phyloP scores from a whole-genome alignment of 2,329 filamentous ascomycete species.

The Colletotrichum camelliae region DNA sequence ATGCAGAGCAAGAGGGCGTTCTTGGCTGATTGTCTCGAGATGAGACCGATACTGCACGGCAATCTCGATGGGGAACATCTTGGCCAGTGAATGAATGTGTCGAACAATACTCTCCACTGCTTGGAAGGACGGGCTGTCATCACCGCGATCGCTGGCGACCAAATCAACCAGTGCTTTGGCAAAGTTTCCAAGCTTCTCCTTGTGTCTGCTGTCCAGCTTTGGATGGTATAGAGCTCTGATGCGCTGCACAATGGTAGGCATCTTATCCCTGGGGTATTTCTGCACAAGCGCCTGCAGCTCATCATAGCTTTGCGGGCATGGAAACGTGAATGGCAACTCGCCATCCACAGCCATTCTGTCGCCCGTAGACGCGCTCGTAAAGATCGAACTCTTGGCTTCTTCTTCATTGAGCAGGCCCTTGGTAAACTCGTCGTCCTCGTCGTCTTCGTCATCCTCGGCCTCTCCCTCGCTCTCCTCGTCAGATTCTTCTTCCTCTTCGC shows the following conservation, averaged over 20 bases:
- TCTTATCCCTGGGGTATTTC: constrained; percentile 64
- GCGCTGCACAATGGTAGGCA: constrained; percentile 83
- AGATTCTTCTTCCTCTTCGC: constrained; percentile 58
- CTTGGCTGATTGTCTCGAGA: constrained; percentile 60
- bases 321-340: constrained; percentile 78
- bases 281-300: constrained; percentile 74
- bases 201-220: constrained; percentile 84
- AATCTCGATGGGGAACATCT: constrained; percentile 81
- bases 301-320: constrained; percentile 79
- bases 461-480: constrained; percentile 41
- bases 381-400: constrained; percentile 59
- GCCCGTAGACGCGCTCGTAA: constrained; percentile 32
- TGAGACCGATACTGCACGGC: constrained; percentile 79
- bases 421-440: constrained; percentile 74
- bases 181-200: constrained; percentile 77
- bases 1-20: constrained; percentile 57
- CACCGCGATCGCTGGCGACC: constrained; percentile 45
- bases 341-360: constrained; percentile 49
- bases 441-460: constrained; percentile 38
- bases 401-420: constrained; percentile 68
- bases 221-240: constrained; percentile 94
- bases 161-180: constrained; percentile 69
- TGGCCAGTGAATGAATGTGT: constrained; percentile 91
- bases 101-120: constrained; percentile 82
- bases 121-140: constrained; percentile 60